A percentile compares a stretch with the other conserved stretches of the same genome.
These are phyloP conservation scores for Geotrichum candidum DNA, from an alignment of 1,139 yeast genomes.

Conservation along the genomic window DNA sequence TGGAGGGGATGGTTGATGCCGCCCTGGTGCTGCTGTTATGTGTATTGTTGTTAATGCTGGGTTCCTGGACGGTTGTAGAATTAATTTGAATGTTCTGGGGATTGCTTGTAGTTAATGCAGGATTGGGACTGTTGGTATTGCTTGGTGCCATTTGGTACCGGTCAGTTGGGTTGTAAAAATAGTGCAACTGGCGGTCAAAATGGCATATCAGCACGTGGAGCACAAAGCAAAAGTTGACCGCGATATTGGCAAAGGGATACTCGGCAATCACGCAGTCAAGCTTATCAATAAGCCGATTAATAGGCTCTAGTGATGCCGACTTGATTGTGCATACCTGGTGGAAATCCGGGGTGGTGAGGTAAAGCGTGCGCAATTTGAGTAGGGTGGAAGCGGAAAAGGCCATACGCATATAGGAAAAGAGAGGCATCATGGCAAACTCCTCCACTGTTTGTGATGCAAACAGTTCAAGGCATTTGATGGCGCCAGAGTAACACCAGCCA, in stretches of 20 bases:
- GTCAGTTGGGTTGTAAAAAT: slow-evolving; percentile 14
- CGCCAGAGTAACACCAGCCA: slow-evolving; percentile 24
- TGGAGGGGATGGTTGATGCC: background rate
- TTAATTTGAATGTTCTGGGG: background rate
- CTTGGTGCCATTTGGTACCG: slow-evolving; percentile 8
- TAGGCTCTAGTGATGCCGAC: slow-evolving; percentile 39
- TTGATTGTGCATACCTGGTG: slow-evolving; percentile 44
- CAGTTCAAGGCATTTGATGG: slow-evolving; percentile 22
- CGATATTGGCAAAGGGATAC: slow-evolving; percentile 28
- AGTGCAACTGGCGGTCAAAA: slow-evolving; percentile 27
- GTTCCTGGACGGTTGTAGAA: background rate
- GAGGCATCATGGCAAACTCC: slow-evolving; percentile 50
- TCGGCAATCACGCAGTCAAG: slow-evolving; percentile 22
- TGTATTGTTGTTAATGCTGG: slow-evolving; percentile 15
- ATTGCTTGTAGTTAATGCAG: background rate
- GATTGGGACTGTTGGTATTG: background rate
- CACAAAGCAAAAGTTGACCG: slow-evolving; percentile 27
- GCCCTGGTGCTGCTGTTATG: slow-evolving; percentile 8
- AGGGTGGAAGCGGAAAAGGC: slow-evolving; percentile 65
- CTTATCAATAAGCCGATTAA: slow-evolving; percentile 42
- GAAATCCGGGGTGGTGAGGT: slow-evolving; percentile 50
- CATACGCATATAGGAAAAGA: slow-evolving; percentile 57
- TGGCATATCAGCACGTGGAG: slow-evolving; percentile 28
- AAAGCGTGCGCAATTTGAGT: slow-evolving; percentile 51
- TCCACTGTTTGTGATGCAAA: slow-evolving; percentile 18